Percentiles rank a stretch among this genome's conserved stretches.
Conservation (phyloP, 2,329 filamentous ascomycete species). For the Aspergillus unguis region DNA sequence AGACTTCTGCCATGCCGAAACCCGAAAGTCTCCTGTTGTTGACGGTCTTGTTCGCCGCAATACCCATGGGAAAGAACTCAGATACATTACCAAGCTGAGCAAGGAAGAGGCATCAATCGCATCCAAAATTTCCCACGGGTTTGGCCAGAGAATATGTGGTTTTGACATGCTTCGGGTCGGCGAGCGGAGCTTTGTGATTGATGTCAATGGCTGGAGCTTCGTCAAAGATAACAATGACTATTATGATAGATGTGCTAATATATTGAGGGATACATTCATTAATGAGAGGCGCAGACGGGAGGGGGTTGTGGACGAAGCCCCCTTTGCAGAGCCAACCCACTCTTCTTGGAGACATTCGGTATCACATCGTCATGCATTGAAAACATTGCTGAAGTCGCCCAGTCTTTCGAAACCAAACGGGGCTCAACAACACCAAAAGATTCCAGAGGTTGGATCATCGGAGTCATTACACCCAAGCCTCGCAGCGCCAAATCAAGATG, state of each 20-base stretch:
- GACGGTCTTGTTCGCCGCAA: constrained; percentile 94
- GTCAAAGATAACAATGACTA: constrained; percentile 99
- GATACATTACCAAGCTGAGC: constrained; percentile 84
- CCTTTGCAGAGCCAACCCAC: constrained; percentile 31
- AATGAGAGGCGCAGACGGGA: constrained; percentile 60
- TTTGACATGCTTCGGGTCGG: constrained; percentile 88
- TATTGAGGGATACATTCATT: constrained; percentile 83
- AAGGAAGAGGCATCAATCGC: constrained; percentile 81
- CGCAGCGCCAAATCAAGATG: constrained; percentile 35
- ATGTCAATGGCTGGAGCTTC: constrained; percentile 99
- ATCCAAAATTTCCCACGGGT: constrained; percentile 81
- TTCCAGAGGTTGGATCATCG: constrained; percentile 43
- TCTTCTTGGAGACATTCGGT: constrained; percentile 38
- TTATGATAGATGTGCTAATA: constrained; percentile 84
- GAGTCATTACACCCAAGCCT: constrained; percentile 38
- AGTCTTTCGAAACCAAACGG: constrained; percentile 60
- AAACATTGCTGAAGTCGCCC: constrained; percentile 62
- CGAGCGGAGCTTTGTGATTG: constrained; percentile 93
- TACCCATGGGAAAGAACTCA: constrained; percentile 93
- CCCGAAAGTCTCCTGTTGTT: constrained; percentile 92
- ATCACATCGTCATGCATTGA: constrained; percentile 51
- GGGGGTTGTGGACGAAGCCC: constrained; percentile 35
- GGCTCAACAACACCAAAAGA: constrained; percentile 42
- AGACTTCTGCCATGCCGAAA: constrained; percentile 92
- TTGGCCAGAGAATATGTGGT: constrained; percentile 92